phyloP scores from a whole-genome alignment of 306 rosid species.

The Citrullus colocynthis region DNA sequence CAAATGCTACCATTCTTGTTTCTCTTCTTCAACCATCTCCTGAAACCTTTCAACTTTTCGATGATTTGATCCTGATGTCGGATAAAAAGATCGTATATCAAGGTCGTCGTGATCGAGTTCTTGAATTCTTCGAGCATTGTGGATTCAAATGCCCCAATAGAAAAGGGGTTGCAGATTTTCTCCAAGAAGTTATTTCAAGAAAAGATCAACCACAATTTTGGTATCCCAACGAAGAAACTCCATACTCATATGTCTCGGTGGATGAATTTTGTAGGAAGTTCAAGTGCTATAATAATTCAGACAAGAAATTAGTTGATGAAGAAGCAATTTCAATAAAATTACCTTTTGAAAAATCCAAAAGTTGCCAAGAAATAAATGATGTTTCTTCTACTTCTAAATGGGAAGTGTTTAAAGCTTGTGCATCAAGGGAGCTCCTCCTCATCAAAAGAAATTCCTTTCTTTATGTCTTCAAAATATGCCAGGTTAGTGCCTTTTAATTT shows the following conservation, averaged over 20 bases:
- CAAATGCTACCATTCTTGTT: constrained; percentile 22
- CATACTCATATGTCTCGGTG: constrained; percentile 15
- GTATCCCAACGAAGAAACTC: constrained; percentile 5
- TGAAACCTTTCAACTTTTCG: constrained; percentile 34
- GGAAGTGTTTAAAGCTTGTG: constrained; percentile 34
- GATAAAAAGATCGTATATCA: constrained; percentile 33
- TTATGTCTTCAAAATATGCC: constrained; percentile 22
- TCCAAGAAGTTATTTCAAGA: constrained; percentile 31
- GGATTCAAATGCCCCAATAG: constrained; percentile 40
- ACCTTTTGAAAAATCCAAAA: background rate
- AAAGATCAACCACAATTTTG: constrained; percentile 40
- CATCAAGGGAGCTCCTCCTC: constrained; percentile 29
- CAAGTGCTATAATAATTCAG: background rate
- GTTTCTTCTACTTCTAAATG: constrained; percentile 11
- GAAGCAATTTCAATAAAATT: too few species aligned
- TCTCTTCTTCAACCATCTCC: constrained; percentile 55
- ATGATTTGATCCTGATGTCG: constrained; percentile 31
- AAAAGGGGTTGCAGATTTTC: constrained; percentile 36
- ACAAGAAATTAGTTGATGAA: too few species aligned
- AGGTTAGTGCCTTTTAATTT: constrained; percentile 16
- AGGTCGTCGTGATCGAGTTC: constrained; percentile 30
- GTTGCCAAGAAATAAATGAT: background rate
- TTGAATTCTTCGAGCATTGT: constrained; percentile 28
- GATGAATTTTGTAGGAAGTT: constrained; percentile 19
- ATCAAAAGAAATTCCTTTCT: constrained; percentile 29